These are phyloP conservation scores for rapeseed (Brassica napus) DNA, from an alignment of 345 rosid genomes.

Conservation along the genomic window DNA sequence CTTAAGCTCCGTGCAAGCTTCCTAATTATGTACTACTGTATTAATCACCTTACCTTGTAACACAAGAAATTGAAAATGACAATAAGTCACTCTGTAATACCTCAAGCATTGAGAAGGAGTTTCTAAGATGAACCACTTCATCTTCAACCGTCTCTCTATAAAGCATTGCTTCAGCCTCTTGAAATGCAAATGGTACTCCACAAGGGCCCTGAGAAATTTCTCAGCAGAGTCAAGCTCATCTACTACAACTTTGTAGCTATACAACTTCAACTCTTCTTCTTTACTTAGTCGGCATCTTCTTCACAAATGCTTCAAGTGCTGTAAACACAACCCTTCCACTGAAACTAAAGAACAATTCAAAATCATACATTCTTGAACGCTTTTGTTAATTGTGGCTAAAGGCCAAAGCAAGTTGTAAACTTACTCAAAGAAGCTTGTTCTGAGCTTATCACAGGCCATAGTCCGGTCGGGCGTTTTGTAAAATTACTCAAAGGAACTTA, in stretches of 20 bases:
- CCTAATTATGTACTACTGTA: slow-evolving; percentile 43
- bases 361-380: slow-evolving; percentile 1
- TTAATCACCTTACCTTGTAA: slow-evolving; percentile 23
- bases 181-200: too few relatives aligned
- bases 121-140: slow-evolving; percentile 34
- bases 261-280: slow-evolving; percentile 81
- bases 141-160: slow-evolving; percentile 83
- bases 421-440: slow-evolving; percentile 94
- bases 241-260: slow-evolving; percentile 40
- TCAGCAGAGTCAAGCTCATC: slow-evolving; percentile 65
- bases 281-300: slow-evolving; percentile 72
- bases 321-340: slow-evolving; percentile 76
- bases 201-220: too few relatives aligned
- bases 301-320: slow-evolving; percentile 81
- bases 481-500: too few relatives aligned
- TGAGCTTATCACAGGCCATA: slow-evolving; percentile 91
- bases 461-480: slow-evolving; percentile 1
- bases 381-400: not conserved
- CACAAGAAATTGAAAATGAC: slow-evolving; percentile 11
- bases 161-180: slow-evolving; percentile 67
- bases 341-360: slow-evolving; percentile 45
- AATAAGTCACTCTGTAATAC: too few relatives aligned
- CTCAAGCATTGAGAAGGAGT: too few relatives aligned
- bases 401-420: slow-evolving; percentile 25
- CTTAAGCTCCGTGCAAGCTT: slow-evolving; percentile 93